phyloP scores from a whole-genome alignment of 2,329 filamentous ascomycete species.

The Talaromyces sp. region DNA sequence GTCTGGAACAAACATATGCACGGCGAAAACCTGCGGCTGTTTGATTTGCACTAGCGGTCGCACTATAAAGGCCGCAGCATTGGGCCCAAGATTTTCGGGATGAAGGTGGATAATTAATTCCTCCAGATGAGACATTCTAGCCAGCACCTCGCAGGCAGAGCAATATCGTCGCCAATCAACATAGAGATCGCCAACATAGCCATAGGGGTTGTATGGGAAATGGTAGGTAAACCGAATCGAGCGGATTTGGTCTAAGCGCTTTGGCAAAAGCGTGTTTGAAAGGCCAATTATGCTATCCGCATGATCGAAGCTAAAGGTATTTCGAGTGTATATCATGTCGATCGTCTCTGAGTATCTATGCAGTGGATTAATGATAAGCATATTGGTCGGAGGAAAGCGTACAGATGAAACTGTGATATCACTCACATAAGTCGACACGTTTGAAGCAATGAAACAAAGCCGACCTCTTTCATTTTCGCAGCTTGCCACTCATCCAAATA shows the following conservation, averaged over 20 bases:
- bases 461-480: neutral
- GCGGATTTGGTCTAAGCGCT: neutral
- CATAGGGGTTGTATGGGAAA: constrained; percentile 1
- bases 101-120: constrained; percentile 3
- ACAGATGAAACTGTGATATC: neutral
- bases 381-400: neutral
- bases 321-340: neutral
- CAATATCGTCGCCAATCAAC: constrained; percentile 3
- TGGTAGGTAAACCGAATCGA: neutral
- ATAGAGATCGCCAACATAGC: neutral
- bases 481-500: neutral
- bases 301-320: constrained; percentile 1
- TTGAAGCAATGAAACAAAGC: neutral
- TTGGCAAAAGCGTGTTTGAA: neutral
- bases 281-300: constrained; percentile 1
- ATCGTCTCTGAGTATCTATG: constrained; percentile 2
- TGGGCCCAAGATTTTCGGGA: neutral
- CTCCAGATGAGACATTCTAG: neutral
- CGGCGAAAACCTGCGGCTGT: neutral
- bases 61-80: neutral
- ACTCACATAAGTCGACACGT: constrained; percentile 4
- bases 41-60: neutral
- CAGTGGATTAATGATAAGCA: neutral
- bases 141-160: neutral
- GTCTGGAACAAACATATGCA: neutral